Conservation (phyloP, 495 filamentous ascomycete genomes). For the Glarea lozoyensis region DNA sequence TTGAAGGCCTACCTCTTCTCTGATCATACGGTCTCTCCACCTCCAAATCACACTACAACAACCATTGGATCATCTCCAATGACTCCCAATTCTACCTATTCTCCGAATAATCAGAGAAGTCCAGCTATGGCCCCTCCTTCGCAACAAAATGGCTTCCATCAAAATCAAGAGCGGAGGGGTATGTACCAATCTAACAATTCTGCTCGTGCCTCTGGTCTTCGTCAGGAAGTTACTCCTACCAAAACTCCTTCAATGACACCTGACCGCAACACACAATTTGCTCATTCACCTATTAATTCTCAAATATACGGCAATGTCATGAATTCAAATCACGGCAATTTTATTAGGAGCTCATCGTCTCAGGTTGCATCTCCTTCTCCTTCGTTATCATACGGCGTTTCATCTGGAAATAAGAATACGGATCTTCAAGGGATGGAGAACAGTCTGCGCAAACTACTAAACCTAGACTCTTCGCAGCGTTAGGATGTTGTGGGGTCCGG, state of each 20-base stretch:
- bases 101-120: slow-evolving; percentile 3
- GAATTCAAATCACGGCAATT: not conserved
- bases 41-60: not conserved
- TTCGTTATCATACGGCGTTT: slow-evolving; percentile 1
- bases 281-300: slow-evolving; percentile 5
- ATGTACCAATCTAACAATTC: not conserved
- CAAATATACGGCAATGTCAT: slow-evolving; percentile 3
- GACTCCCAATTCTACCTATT: not conserved
- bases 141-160: too few species aligned
- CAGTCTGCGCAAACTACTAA: slow-evolving; percentile 38
- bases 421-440: slow-evolving; percentile 38
- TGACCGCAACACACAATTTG: slow-evolving; percentile 6
- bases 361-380: slow-evolving; percentile 5
- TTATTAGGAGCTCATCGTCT: not conserved
- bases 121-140: slow-evolving; percentile 1
- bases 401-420: slow-evolving; percentile 19
- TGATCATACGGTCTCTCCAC: slow-evolving; percentile 11
- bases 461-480: slow-evolving; percentile 29
- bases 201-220: slow-evolving; percentile 16
- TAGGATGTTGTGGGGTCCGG: too few species aligned
- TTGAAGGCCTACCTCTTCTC: slow-evolving; percentile 32
- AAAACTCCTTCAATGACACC: slow-evolving; percentile 18
- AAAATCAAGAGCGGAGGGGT: too few species aligned
- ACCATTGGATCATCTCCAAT: not conserved
- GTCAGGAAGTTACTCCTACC: slow-evolving; percentile 20